Percentiles rank a stretch among this genome's conserved stretches.
phyloP scores from a whole-genome alignment of 129 eudicot species.

The Oenanthe sinensis region DNA sequence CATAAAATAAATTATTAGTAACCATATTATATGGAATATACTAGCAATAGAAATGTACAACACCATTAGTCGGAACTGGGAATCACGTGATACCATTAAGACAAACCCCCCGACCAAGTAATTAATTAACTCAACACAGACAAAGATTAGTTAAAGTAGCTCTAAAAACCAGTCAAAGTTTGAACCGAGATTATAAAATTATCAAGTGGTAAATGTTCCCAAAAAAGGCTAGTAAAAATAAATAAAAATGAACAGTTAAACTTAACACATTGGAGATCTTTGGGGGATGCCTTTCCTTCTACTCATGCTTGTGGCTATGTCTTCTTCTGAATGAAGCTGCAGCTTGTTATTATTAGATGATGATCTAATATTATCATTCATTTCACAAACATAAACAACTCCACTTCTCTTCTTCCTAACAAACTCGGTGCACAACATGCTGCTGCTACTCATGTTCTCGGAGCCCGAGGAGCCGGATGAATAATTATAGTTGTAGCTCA shows the following conservation, averaged over 20 bases:
- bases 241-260: background rate
- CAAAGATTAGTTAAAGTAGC: conserved; percentile 15
- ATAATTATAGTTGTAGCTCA: conserved; percentile 28
- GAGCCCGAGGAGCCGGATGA: conserved; percentile 58
- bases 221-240: conserved; percentile 1
- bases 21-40: background rate
- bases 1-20: conserved; percentile 7
- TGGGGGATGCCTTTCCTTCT: conserved; percentile 96
- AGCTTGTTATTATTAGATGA: conserved; percentile 27
- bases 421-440: conserved; percentile 48
- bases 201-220: conserved; percentile 7
- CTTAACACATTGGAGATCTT: conserved; percentile 89
- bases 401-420: conserved; percentile 86
- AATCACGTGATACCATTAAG: conserved; percentile 94
- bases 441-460: conserved; percentile 34
- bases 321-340: conserved; percentile 41
- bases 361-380: conserved; percentile 15
- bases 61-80: conserved; percentile 68
- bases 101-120: conserved; percentile 90
- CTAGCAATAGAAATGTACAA: conserved; percentile 37
- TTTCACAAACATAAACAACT: conserved; percentile 52
- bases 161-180: conserved; percentile 23
- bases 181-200: background rate
- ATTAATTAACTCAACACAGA: conserved; percentile 22
- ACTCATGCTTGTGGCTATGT: conserved; percentile 72